Evolutionary conservation across 176 grass and related monocot genomes (phyloP).

Genomic region (Eragrostis curvula): DNA sequence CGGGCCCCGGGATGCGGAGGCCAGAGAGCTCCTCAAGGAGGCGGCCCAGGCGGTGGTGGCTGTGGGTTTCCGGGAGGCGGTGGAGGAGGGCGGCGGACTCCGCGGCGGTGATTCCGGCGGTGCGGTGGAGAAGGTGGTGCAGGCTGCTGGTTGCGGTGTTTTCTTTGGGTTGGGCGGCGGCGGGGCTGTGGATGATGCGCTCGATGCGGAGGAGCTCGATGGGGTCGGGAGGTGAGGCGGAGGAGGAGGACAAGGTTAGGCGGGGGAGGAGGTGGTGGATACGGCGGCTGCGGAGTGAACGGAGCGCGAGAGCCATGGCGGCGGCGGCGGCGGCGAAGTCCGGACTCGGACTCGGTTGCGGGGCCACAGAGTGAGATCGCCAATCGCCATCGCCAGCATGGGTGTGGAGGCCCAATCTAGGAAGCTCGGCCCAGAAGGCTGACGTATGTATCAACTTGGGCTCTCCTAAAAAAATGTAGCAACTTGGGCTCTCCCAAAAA

Average conservation of each 20-base stretch:
- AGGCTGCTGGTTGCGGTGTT: constrained; percentile 1
- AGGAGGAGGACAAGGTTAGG: constrained; percentile 17
- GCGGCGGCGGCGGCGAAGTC: not conserved
- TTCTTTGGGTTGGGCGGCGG: not conserved
- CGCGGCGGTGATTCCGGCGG: not conserved
- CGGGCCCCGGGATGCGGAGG: constrained; percentile 44
- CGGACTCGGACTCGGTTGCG: too few relatives aligned
- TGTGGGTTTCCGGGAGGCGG: not conserved
- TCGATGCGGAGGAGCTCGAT: constrained; percentile 60
- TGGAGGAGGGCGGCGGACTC: constrained; percentile 33
- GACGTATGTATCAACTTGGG: too few relatives aligned
- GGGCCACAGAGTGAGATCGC: not conserved
- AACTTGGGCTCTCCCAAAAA: too few relatives aligned
- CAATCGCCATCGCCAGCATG: too few relatives aligned
- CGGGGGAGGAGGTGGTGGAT: not conserved
- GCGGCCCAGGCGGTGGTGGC: constrained; percentile 19
- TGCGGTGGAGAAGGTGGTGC: not conserved
- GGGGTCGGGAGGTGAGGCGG: not conserved
- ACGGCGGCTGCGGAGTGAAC: not conserved
- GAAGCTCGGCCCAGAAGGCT: too few relatives aligned
- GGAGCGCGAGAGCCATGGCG: constrained; percentile 33
- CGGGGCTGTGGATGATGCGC: constrained; percentile 41
- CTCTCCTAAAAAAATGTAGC: too few relatives aligned
- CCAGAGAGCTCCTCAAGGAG: constrained; percentile 64
- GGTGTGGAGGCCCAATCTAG: too few relatives aligned